Base-by-base conservation (phyloP, 129 eudicot genomes). In the Gnaphalium uliginosum region DNA sequence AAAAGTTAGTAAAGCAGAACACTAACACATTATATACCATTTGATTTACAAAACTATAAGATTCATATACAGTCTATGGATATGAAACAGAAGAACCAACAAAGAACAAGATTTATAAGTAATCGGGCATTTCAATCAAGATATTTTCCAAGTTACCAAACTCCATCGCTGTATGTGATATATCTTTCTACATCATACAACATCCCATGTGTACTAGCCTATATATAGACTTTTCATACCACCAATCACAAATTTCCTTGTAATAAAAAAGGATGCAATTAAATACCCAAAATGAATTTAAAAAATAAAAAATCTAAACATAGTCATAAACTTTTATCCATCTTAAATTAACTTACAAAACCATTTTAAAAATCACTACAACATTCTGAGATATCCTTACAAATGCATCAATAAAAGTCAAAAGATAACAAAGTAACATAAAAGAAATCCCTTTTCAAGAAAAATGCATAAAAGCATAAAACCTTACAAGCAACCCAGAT, bases 401-500 rank as follows among this genome's bases (percentile, higher is more conserved):
- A 53, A 66, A 27, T 35, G 37, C 35, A 73, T 54, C 68, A 57
- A 73, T 15, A n/a, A 73, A 73, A 67, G 54, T 39, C 3, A 6
- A 65, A 19, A 66, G 9, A 56, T 66, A 37, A 19, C 9, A 72
- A 25, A 64, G 14, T 10, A 37, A 64, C 64, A 75, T 29, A 75
- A 48, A 75, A 51, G 65, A 2, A 26, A 71, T 6, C 18, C 11
- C 4, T 66, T 76, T 76, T 32, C 54, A 48, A 63, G 72, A 64
- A 69, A 50, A 26, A 19, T 68, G 50, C 30, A 62, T 32, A 79
- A 72, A 79, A 64, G 48, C 41, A 26, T 73, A 53, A 59, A 79
- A 73, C 75, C 67, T 73, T 65, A 62, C 50, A 41, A 57, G 74
- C 43, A 56, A 29, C 83, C 75, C 83, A 80, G 83, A 80, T 80